Evolutionary conservation across 2,329 filamentous ascomycete genomes (phyloP), one percentile per base, ranked within the genome.

Genomic region (Corynespora cassiicola): DNA sequence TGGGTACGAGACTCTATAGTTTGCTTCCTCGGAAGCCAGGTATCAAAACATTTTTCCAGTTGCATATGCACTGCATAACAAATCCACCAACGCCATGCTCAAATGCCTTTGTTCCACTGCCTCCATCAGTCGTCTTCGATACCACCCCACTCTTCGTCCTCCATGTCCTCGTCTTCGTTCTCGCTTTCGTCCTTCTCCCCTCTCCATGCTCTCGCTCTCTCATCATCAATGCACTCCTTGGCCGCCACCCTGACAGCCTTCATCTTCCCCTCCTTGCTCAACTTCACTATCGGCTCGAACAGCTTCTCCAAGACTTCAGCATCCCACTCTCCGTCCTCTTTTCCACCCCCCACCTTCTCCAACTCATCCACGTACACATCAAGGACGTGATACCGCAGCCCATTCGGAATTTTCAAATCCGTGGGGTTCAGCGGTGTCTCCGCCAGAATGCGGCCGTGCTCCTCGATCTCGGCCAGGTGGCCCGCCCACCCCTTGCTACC

Each of bases 361-460:
- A 91, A 69, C 76, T 96, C 91, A 66, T 97, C 94, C 7, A 95
- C 80, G 82, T 88, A 97, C 36, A 97, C 80, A 72, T 99, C 94
- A 48, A 95, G 69, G 10, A 91, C 80, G 70, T 99, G 94, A 67
- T 95, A 84, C 47, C 90, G 75, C 65, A 99, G 65, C 0, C 94
- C 94, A 54, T 94, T 87, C 0, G 92, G 87, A 1, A 95, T 81
- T 57, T 81, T 84, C 34, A 59, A 56, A 53, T 79, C 72, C 39
- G 58, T 66, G 9, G 68, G 45, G 51, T 72, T 75, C 49, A 80
- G 54, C 11, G 75, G 75, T 6, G 63, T 69, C 24, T 70, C 68
- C 31, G 63, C 64, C 54, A 84, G 40, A 8, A 84, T 60, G 4
- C 56, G 66, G 41, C 81, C 63, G 54, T 75, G 76, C 26, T 66